Evolutionary conservation across 495 filamentous ascomycete genomes (phyloP).

Genomic region (Podospora conica): DNA sequence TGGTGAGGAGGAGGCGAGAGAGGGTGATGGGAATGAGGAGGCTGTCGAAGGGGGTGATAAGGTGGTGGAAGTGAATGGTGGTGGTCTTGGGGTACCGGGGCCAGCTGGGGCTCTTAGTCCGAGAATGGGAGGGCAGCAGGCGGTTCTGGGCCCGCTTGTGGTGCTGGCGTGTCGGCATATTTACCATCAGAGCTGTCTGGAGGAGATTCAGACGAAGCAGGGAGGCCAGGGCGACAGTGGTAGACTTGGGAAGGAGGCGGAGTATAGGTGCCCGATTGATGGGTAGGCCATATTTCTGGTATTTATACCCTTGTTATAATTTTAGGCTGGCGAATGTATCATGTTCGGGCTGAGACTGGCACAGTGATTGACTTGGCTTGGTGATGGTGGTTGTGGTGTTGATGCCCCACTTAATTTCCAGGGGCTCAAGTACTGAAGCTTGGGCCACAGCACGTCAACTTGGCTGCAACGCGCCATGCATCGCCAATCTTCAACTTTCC

Average conservation of each 20-base stretch:
- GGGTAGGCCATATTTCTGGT: slow-evolving; percentile 23
- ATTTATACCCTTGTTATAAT: slow-evolving; percentile 1
- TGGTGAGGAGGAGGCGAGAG: slow-evolving; percentile 16
- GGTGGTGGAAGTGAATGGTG: background rate
- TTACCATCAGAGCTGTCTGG: slow-evolving; percentile 56
- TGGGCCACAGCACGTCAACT: background rate
- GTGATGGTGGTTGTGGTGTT: background rate
- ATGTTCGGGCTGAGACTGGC: background rate
- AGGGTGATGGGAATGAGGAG: slow-evolving; percentile 7
- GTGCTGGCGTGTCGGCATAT: slow-evolving; percentile 57
- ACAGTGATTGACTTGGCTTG: background rate
- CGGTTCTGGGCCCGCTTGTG: slow-evolving; percentile 45
- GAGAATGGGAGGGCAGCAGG: slow-evolving; percentile 13
- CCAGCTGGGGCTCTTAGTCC: slow-evolving; percentile 1
- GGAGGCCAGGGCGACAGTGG: slow-evolving; percentile 12
- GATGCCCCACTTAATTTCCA: background rate
- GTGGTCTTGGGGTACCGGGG: background rate
- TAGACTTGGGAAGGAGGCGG: slow-evolving; percentile 35
- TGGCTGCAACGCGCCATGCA: background rate
- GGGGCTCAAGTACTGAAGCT: background rate
- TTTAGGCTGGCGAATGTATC: background rate
- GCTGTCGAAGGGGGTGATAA: slow-evolving; percentile 8
- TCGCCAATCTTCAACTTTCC: background rate
- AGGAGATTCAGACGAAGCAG: slow-evolving; percentile 45
- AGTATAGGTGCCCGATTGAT: slow-evolving; percentile 53